These are phyloP conservation scores for Orobanche coerulescens DNA, from an alignment of 257 asterid genomes.

Conservation along the genomic window DNA sequence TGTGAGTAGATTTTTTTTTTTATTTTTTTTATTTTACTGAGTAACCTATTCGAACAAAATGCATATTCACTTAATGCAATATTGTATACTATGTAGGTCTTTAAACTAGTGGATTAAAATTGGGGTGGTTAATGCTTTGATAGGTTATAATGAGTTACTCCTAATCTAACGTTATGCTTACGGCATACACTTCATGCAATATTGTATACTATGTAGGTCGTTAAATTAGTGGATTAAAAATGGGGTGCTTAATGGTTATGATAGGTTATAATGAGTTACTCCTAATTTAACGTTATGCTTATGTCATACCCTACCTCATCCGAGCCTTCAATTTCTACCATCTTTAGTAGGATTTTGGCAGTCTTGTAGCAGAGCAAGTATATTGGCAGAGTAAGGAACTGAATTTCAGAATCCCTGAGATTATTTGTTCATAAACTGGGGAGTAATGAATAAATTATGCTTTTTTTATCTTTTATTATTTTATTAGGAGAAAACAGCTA, in stretches of 20 bases:
- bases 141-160: no score
- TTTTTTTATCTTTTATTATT: neutral
- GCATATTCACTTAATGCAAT: no score
- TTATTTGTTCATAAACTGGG: neutral
- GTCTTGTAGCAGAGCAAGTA: neutral
- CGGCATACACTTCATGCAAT: neutral
- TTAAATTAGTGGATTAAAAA: neutral
- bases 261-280: neutral
- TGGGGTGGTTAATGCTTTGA: no score
- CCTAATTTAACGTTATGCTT: neutral
- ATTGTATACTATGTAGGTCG: neutral
- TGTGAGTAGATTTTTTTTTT: no score
- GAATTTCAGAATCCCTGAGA: neutral
- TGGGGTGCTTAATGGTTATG: neutral
- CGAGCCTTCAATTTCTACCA: neutral
- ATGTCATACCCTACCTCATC: neutral
- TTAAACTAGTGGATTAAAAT: no score
- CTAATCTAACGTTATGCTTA: neutral
- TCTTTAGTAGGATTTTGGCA: neutral
- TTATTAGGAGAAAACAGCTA: no score
- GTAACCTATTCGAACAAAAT: neutral
- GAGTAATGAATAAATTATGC: neutral
- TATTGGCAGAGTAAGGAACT: neutral
- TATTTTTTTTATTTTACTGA: no score
- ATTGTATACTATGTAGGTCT: no score